A percentile compares a stretch with the other conserved stretches of the same genome.
phyloP scores from a whole-genome alignment of 805 yeast genomes.

The Kurtzmaniella cleridarum region DNA sequence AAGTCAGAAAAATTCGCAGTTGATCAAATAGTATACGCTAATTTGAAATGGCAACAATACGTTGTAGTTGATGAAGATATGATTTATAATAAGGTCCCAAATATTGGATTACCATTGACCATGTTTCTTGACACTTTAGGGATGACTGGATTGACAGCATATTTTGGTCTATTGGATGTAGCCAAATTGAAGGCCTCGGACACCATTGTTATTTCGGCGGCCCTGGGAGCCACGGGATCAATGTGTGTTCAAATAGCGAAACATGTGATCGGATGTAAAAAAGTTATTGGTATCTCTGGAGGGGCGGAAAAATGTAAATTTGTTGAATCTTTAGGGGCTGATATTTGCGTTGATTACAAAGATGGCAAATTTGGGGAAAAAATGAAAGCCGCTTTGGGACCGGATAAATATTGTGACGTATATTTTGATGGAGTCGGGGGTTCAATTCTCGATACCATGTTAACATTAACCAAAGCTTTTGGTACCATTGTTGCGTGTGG shows the following conservation, averaged over 20 bases:
- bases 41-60: conserved; percentile 46
- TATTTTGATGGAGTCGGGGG: conserved; percentile 68
- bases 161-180: conserved; percentile 46
- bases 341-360: conserved; percentile 50
- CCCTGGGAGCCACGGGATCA: conserved; percentile 73
- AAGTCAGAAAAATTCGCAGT: conserved; percentile 31
- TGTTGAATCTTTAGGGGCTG: conserved; percentile 52
- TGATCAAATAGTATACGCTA: conserved; percentile 41
- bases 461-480: conserved; percentile 29
- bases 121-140: conserved; percentile 49
- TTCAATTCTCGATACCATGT: conserved; percentile 42
- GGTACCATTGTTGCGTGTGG: conserved; percentile 59
- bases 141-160: conserved; percentile 57
- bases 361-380: conserved; percentile 31
- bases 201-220: conserved; percentile 53
- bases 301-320: conserved; percentile 48
- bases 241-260: conserved; percentile 53
- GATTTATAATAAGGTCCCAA: conserved; percentile 25
- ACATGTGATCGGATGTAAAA: conserved; percentile 45
- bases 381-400: conserved; percentile 36
- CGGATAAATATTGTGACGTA: conserved; percentile 38
- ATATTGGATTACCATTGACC: conserved; percentile 28
- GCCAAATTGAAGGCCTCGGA: conserved; percentile 37
- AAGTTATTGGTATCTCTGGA: conserved; percentile 60
- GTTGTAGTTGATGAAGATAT: conserved; percentile 23